Evolutionary conservation across 495 filamentous ascomycete genomes (phyloP).

Genomic region (Hypomontagnella monticulosa): DNA sequence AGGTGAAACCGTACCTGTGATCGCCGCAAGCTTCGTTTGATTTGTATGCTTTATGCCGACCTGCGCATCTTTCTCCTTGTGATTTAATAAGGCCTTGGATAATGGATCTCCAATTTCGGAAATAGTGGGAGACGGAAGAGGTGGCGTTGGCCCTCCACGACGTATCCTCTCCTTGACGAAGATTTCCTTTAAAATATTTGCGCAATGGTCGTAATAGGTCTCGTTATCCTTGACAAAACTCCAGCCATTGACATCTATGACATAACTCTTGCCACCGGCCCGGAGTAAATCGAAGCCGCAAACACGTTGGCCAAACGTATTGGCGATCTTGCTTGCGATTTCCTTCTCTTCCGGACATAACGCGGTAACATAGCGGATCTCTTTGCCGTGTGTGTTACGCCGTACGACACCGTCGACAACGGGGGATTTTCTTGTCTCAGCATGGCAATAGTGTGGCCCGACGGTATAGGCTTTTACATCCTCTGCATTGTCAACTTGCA

Average conservation of each 20-base stretch:
- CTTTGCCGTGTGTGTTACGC: constrained; percentile 96
- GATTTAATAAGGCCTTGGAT: constrained; percentile 42
- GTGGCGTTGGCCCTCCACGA: constrained; percentile 53
- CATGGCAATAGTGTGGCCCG: constrained; percentile 91
- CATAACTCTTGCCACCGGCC: constrained; percentile 87
- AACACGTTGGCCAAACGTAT: constrained; percentile 91
- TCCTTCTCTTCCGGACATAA: constrained; percentile 81
- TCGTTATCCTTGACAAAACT: constrained; percentile 99
- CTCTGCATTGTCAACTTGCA: constrained; percentile 94
- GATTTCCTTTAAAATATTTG: constrained; percentile 83
- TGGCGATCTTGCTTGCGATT: constrained; percentile 89
- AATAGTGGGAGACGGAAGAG: constrained; percentile 55
- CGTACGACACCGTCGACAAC: constrained; percentile 96
- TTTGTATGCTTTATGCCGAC: constrained; percentile 35
- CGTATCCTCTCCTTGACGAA: constrained; percentile 79
- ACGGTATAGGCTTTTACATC: constrained; percentile 99
- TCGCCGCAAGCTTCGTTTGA: constrained; percentile 48
- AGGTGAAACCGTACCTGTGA: constrained; percentile 47
- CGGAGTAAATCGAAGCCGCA: constrained; percentile 97
- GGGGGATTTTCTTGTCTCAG: constrained; percentile 95
- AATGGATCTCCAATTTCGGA: constrained; percentile 56
- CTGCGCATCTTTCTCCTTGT: constrained; percentile 51
- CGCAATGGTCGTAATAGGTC: constrained; percentile 93
- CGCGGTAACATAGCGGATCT: constrained; percentile 92
- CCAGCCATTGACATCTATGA: constrained; percentile 99